Evolutionary conservation across 805 yeast genomes (phyloP), one percentile per base, ranked within the genome.

Genomic region (Saccharomycopsis amapae): DNA sequence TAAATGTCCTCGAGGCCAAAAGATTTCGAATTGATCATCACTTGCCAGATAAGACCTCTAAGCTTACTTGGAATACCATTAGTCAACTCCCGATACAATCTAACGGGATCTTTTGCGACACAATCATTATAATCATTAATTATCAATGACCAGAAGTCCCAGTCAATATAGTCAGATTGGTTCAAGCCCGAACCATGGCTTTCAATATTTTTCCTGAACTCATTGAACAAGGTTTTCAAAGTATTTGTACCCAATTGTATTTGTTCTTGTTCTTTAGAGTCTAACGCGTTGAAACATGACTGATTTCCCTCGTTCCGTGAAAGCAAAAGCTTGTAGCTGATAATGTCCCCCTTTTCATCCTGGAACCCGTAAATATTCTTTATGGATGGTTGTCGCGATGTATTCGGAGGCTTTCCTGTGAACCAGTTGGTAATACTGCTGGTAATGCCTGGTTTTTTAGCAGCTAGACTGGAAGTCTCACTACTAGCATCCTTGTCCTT

Each of bases 31-130:
- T 79, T 76, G 15, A 95, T 74, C 46, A 88, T 81, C 41, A 87
- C 68, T 64, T 89, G 97, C 98, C 98, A 90, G 18, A 90, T 75
- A 53, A 89, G 79, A 2, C 96, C 95, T 52, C 97, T 69, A 42
- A 90, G 71, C 52, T 84, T 93, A 38, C 73, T 66, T 12, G 98
- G 97, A 34, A 90, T 80, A 40, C 97, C 97, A 7, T 67, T 65
- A 18, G 81, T 72, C 17, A 93, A 75, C 37, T 83, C 78, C 32
- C 63, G 59, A 38, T 79, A 73, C 48, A 90, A 69, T 52, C 70
- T 70, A 12, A 72, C 72, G 0, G 89, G 80, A 22, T 78, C 77
- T 18, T 72, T 66, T 43, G 73, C 68, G 1, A 88, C 88, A 6
- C 83, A 79, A 0, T 62, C 58, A n/a, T 79, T 70, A 58, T 87